These are phyloP conservation scores for Pichia cabralensis DNA, from an alignment of 805 yeast genomes.

Conservation along the genomic window DNA sequence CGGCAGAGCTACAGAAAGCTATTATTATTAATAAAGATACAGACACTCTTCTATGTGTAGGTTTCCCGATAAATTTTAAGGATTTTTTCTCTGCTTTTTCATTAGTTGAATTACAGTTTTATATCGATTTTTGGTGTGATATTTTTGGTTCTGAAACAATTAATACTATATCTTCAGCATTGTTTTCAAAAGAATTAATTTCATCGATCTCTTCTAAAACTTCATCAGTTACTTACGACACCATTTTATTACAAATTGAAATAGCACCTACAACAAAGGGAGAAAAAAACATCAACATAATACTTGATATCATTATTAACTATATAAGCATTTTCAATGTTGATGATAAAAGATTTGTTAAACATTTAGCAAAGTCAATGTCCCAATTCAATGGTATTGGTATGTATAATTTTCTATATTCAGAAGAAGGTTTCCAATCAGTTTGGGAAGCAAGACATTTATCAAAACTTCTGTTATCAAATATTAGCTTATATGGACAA, in stretches of 20 bases:
- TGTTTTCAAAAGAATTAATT: slow-evolving; percentile 28
- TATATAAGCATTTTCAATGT: slow-evolving; percentile 18
- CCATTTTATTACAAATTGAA: slow-evolving; percentile 34
- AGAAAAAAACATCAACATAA: slow-evolving; percentile 22
- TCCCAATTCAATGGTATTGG: slow-evolving; percentile 41
- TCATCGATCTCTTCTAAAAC: slow-evolving; percentile 32
- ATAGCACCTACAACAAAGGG: slow-evolving; percentile 41
- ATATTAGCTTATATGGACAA: slow-evolving; percentile 22
- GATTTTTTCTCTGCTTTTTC: slow-evolving; percentile 9
- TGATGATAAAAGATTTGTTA: slow-evolving; percentile 6
- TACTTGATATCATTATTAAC: slow-evolving; percentile 28
- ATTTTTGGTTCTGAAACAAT: slow-evolving; percentile 54
- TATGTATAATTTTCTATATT: slow-evolving; percentile 34
- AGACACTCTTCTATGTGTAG: slow-evolving; percentile 31
- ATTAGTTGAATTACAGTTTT: slow-evolving; percentile 20
- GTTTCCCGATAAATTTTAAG: slow-evolving; percentile 25
- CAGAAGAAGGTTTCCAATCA: slow-evolving; percentile 28
- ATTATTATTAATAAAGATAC: slow-evolving; percentile 29
- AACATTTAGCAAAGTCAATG: slow-evolving; percentile 30
- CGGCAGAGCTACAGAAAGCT: slow-evolving; percentile 15
- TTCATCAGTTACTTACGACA: slow-evolving; percentile 12
- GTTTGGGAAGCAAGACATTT: slow-evolving; percentile 39
- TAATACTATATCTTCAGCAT: slow-evolving; percentile 36
- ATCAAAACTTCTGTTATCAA: slow-evolving; percentile 31
- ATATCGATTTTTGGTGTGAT: slow-evolving; percentile 40